phyloP scores from a whole-genome alignment of 495 filamentous ascomycete species.

The Apodospora peruviana region DNA sequence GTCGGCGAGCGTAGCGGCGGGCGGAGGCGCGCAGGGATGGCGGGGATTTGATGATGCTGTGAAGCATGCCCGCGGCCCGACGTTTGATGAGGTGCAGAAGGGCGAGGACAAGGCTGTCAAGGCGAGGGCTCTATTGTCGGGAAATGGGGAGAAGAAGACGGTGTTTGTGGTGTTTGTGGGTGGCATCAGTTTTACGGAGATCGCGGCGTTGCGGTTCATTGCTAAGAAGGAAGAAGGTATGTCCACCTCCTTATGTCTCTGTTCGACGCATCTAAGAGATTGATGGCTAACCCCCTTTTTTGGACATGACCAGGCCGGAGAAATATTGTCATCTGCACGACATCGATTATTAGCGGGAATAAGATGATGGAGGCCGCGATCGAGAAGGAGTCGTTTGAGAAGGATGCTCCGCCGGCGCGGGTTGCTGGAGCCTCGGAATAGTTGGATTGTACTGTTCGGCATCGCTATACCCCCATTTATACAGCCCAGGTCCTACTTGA shows the following conservation, averaged over 20 bases:
- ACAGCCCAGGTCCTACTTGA: too few relatives aligned
- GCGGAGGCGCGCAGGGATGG: constrained; percentile 70
- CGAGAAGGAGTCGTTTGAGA: constrained; percentile 63
- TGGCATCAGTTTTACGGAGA: constrained; percentile 91
- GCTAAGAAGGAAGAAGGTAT: constrained; percentile 76
- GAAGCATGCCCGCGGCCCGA: constrained; percentile 76
- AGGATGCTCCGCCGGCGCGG: constrained; percentile 15
- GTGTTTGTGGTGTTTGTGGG: constrained; percentile 93
- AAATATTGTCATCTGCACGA: constrained; percentile 88
- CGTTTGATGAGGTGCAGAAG: constrained; percentile 88
- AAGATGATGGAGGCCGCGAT: constrained; percentile 85
- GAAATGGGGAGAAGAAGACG: constrained; percentile 67
- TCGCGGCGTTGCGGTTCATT: constrained; percentile 88
- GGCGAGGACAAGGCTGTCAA: constrained; percentile 90
- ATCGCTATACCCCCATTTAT: constrained; percentile 1
- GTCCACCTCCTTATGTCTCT: neutral
- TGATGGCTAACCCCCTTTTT: neutral
- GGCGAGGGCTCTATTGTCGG: constrained; percentile 76
- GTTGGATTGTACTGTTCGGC: neutral
- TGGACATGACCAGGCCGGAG: constrained; percentile 43
- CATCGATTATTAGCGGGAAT: constrained; percentile 83
- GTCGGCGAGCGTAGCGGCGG: constrained; percentile 38
- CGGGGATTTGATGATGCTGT: constrained; percentile 84
- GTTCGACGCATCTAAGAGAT: too few relatives aligned
- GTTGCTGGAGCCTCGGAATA: neutral